Evolutionary conservation across 805 yeast species (phyloP).

Genomic region (Ogataea dorogensis): DNA sequence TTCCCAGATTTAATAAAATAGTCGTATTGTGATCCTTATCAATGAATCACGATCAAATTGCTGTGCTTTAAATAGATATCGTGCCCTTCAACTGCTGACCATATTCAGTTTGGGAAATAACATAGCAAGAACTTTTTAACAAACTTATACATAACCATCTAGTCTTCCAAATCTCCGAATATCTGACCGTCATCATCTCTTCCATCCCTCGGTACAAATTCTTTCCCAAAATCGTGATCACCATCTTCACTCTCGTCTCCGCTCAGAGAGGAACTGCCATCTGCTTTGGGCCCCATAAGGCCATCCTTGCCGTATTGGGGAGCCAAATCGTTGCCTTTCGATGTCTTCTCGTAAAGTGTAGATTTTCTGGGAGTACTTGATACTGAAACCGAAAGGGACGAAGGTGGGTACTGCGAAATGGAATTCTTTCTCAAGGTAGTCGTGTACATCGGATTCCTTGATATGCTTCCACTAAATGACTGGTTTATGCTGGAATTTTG

Average conservation of each 20-base stretch:
- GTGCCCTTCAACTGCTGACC: too few species aligned
- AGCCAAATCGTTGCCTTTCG: slow-evolving; percentile 2
- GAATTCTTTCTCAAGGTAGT: slow-evolving; percentile 40
- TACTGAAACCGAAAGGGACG: slow-evolving; percentile 22
- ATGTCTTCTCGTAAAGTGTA: slow-evolving; percentile 10
- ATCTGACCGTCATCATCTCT: slow-evolving; percentile 22
- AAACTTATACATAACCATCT: slow-evolving; percentile 1
- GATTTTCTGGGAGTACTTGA: slow-evolving; percentile 17
- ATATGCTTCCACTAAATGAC: background rate
- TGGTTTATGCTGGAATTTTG: slow-evolving; percentile 1
- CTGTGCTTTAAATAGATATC: too few species aligned
- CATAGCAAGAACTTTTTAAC: background rate
- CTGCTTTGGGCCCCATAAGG: slow-evolving; percentile 18
- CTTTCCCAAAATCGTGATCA: slow-evolving; percentile 15
- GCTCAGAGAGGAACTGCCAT: slow-evolving; percentile 17
- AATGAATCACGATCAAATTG: too few species aligned
- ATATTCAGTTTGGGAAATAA: background rate
- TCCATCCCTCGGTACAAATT: slow-evolving; percentile 17
- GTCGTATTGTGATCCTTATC: too few species aligned
- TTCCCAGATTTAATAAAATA: too few species aligned
- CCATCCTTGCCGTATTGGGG: slow-evolving; percentile 16
- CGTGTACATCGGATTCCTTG: slow-evolving; percentile 16
- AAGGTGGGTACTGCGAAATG: slow-evolving; percentile 46
- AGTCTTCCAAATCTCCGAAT: slow-evolving; percentile 39
- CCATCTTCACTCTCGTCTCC: slow-evolving; percentile 23